Base-by-base conservation (phyloP, 352 stramenopile species). In the Globisporangium splendens region DNA sequence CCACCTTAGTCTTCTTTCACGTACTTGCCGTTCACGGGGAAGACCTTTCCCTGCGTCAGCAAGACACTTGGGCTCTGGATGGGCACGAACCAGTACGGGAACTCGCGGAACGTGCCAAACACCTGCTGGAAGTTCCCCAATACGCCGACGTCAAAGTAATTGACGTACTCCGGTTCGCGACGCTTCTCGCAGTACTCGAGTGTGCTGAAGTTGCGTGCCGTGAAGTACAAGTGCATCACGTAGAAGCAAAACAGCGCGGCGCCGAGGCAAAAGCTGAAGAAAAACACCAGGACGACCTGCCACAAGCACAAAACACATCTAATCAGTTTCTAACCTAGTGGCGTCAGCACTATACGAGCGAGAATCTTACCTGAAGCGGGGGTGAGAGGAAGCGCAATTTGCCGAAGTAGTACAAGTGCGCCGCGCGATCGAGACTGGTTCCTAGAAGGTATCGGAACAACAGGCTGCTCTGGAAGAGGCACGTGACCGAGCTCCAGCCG, bases 181-280 rank as follows among this genome's bases (percentile, higher is more conserved):
- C 83, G 82, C 62, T 95, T 95, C 62, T 95, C 86, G 56, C 78
- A 93, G 60, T 89, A 93, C 72, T 95, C 86, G 46, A 95, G 68
- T n/a, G 86, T 95, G 54, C 76, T 93, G 61, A 76, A 88, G 61
- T 93, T 95, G 59, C 68, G 71, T 18, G 67, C 63, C 15, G 73
- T 75, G 55, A 95, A 80, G 59, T 74, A 84, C 28, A 95, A 43
- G 56, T 95, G 86, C 69, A 92, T 73, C 35, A 75, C n/a, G 63
- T 77, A 89, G 66, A 95, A 95, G 62, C 77, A 86, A 4, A 77
- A 46, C 8, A 95, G 60, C 28, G 84, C 86, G 1, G 79, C 41
- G 14, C 83, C 84, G 15, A 95, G 47, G 49, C 80, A 91, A 31
- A 77, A 66, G 43, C 75, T 82, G 17, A 73, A 63, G 53, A 95